Base-by-base conservation (phyloP, 2,329 filamentous ascomycete species). In the Aspergillus puulaauensis region DNA sequence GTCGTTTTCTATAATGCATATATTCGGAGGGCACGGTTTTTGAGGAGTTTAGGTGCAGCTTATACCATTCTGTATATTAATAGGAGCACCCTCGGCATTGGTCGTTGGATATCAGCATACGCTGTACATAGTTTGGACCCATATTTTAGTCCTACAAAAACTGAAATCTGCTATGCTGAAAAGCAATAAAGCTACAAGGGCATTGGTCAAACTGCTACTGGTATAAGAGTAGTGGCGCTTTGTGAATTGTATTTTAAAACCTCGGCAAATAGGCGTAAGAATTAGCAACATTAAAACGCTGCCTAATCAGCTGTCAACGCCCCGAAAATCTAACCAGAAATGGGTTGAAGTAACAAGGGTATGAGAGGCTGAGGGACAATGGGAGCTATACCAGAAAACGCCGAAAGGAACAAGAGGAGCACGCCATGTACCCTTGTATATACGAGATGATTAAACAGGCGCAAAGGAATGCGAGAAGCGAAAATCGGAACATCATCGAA, bases 381-480 rank as follows among this genome's bases (percentile, higher is more conserved):
- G 31, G 35, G 21, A 24, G 19, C 37, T 57, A 50, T 47, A 47
- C 31, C 27, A 39, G 37, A 40, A 24, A 52, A 31, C 37, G 19
- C 40, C 31, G 17, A 33, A 27, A 6, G 14, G 3, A 51, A 31
- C 21, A 33, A 33, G 2, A 15, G 45, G 17, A 46, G 7, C 21
- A 37, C 15, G 27, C 14, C 19, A 46, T 44, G 37, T 21, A 35
- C 24, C 44, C 43, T 40, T 19, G 21, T 35, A 37, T 31, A 43
- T 24, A 27, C 6, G 27, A 41, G 19, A 33, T 24, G 11, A 41
- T 37, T 37, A 53, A 46, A 15, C 6, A 24, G 4, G 40, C 12
- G 14, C 21, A 50, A 57, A 60, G 21, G 33, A 57, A 49, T 27
- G 51, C 39, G 31, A 48, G 37, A 57, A 52, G 21, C 12, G 39